These are phyloP conservation scores for Plasmopara halstedii DNA, from an alignment of 352 stramenopile genomes.

Conservation along the genomic window DNA sequence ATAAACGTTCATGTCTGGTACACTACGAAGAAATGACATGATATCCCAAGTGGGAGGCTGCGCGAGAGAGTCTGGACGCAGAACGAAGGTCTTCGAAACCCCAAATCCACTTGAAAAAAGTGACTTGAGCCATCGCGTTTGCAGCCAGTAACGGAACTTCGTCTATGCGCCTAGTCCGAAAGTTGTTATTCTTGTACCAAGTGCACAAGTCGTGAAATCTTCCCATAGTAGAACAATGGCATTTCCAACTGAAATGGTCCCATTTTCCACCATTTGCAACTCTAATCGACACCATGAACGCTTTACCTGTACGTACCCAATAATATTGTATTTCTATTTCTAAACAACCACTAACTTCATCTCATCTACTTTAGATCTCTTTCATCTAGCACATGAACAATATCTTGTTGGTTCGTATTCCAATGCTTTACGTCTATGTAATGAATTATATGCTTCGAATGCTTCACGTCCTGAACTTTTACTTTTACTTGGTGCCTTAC, in stretches of 20 bases:
- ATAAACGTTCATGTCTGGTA: constrained; percentile 1
- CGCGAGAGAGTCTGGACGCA: constrained; percentile 20
- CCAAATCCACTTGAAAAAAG: constrained; percentile 29
- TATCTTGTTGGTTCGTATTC: constrained; percentile 87
- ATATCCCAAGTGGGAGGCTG: constrained; percentile 19
- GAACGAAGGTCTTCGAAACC: constrained; percentile 3
- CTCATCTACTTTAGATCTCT: constrained; percentile 42
- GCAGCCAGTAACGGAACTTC: constrained; percentile 27
- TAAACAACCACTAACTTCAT: neutral
- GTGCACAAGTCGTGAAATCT: no score
- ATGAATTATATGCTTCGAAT: constrained; percentile 85
- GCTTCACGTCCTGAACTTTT: constrained; percentile 88
- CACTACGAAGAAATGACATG: no score
- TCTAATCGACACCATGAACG: constrained; percentile 34
- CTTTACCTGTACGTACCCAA: constrained; percentile 52
- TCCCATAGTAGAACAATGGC: constrained; percentile 17
- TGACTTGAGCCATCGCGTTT: constrained; percentile 10
- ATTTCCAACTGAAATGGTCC: constrained; percentile 19
- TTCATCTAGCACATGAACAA: constrained; percentile 73
- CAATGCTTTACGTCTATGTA: constrained; percentile 73
- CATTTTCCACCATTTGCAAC: constrained; percentile 17
- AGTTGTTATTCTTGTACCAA: neutral
- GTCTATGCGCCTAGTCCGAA: constrained; percentile 12
- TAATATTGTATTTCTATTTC: neutral
- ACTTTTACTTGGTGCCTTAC: constrained; percentile 87